These are phyloP conservation scores for Pyricularia sp. DNA, from an alignment of 2,329 filamentous ascomycete species.

Conservation along the genomic window DNA sequence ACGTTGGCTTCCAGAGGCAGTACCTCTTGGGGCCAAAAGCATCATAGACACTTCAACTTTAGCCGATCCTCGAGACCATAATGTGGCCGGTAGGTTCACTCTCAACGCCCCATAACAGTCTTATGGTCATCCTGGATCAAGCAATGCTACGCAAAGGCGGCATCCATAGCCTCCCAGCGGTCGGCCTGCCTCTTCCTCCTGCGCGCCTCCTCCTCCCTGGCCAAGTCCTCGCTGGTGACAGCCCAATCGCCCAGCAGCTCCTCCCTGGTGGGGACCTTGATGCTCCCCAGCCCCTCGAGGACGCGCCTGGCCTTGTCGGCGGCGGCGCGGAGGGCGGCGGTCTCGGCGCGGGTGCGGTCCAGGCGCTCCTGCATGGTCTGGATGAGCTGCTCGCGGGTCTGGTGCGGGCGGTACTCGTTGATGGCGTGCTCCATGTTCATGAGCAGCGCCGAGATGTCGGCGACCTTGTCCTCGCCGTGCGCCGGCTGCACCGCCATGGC, in stretches of 20 bases:
- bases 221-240: constrained; percentile 4
- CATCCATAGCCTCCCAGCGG: constrained; percentile 33
- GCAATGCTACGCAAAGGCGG: constrained; percentile 27
- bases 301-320: constrained; percentile 65
- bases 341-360: constrained; percentile 63
- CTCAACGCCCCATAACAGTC: too few relatives aligned
- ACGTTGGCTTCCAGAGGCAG: not conserved
- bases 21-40: not conserved
- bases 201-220: constrained; percentile 1
- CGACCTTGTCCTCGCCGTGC: constrained; percentile 60
- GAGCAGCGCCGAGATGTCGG: constrained; percentile 71
- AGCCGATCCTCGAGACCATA: not conserved
- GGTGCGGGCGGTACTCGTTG: constrained; percentile 90
- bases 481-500: constrained; percentile 56
- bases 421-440: constrained; percentile 89
- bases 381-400: constrained; percentile 82
- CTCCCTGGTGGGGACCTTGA: constrained; percentile 24
- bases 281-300: constrained; percentile 56
- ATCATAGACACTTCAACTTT: not conserved
- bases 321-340: constrained; percentile 55
- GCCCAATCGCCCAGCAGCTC: constrained; percentile 10
- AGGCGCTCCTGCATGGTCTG: constrained; percentile 80
- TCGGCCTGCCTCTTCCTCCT: not conserved
- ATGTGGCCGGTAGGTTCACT: not conserved
- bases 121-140: not conserved